Evolutionary conservation across 345 rosid genomes (phyloP).

Genomic region (Isatis tinctoria): DNA sequence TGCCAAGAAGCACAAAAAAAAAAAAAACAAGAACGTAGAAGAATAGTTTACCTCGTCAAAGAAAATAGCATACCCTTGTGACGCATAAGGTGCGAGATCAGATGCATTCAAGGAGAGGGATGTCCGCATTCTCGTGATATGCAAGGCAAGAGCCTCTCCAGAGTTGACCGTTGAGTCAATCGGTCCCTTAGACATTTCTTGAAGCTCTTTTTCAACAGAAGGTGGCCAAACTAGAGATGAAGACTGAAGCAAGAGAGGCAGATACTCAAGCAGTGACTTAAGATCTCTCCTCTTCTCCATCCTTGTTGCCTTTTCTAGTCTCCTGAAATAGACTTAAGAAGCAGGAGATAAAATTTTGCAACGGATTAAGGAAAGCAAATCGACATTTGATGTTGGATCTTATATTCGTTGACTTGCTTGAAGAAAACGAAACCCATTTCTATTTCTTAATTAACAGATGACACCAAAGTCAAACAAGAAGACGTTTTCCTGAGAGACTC

Average conservation of each 20-base stretch:
- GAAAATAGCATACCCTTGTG: conserved; percentile 51
- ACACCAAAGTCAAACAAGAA: no score
- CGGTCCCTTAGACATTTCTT: conserved; percentile 55
- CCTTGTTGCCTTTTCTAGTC: not conserved
- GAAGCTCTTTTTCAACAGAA: conserved; percentile 42
- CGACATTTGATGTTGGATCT: no score
- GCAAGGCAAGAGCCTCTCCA: conserved; percentile 48
- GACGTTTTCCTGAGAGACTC: no score
- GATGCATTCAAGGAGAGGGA: conserved; percentile 41
- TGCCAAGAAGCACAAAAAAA: not conserved
- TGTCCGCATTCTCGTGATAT: conserved; percentile 43
- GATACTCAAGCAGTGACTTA: conserved; percentile 45
- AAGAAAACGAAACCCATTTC: no score
- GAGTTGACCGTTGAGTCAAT: conserved; percentile 48
- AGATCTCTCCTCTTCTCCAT: conserved; percentile 54
- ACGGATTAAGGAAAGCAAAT: no score
- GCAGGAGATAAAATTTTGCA: no score
- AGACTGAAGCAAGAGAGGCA: conserved; percentile 47
- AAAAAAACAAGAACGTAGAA: not conserved
- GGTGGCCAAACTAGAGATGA: conserved; percentile 34
- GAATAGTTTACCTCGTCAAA: conserved; percentile 51
- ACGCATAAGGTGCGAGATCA: conserved; percentile 36
- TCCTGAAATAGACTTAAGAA: no score
- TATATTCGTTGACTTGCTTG: no score
- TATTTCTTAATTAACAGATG: no score